Percentiles rank a stretch among this genome's conserved stretches.
These are phyloP conservation scores for Eragrostis tef DNA, from an alignment of 202 grass and related monocot species.

Conservation along the genomic window DNA sequence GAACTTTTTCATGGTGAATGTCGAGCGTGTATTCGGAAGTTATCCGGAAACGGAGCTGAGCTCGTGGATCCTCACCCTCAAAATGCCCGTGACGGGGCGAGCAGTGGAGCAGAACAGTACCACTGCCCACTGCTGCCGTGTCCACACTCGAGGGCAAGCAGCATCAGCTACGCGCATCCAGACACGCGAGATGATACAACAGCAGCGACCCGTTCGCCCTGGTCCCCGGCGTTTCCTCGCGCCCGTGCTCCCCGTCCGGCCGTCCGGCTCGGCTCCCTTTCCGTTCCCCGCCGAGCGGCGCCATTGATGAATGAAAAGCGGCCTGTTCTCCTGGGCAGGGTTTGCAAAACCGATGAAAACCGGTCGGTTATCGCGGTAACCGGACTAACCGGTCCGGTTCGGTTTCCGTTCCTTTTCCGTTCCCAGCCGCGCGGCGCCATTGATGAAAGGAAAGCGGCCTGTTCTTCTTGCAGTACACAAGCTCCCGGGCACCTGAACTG, in stretches of 20 bases:
- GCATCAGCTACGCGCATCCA: not conserved
- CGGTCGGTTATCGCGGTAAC: no score
- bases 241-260: not conserved
- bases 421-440: not conserved
- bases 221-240: not conserved
- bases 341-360: no score
- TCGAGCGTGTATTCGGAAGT: not conserved
- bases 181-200: not conserved
- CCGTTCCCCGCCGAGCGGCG: not conserved
- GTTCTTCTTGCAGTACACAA: not conserved
- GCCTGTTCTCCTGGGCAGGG: not conserved
- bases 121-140: not conserved
- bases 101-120: not conserved
- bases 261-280: not conserved
- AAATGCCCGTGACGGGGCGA: not conserved
- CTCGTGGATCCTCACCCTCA: not conserved
- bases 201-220: not conserved
- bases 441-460: not conserved
- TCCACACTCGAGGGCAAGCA: not conserved
- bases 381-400: no score
- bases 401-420: not conserved
- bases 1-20: not conserved
- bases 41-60: not conserved
- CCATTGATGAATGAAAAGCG: not conserved
- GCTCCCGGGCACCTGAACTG: not conserved